Conservation (phyloP, 1,284 basidiomycete species). For the Melampsora larici-populina region DNA sequence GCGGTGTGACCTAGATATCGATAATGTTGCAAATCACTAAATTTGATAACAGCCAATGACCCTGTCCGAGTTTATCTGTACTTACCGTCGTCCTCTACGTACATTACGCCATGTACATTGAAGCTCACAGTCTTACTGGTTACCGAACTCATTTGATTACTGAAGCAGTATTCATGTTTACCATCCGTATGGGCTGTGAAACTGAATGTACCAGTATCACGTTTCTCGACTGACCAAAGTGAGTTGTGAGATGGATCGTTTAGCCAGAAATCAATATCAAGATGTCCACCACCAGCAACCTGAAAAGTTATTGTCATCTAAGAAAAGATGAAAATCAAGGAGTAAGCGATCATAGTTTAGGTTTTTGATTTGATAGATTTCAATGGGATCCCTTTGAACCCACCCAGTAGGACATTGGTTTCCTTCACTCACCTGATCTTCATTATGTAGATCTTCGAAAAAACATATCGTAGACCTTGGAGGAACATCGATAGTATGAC, state of each 20-base stretch:
- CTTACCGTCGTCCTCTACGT: slow-evolving; percentile 76
- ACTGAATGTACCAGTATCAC: slow-evolving; percentile 73
- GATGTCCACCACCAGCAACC: slow-evolving; percentile 72
- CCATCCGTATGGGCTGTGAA: slow-evolving; percentile 84
- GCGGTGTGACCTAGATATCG: slow-evolving; percentile 60
- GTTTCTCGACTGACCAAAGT: slow-evolving; percentile 35
- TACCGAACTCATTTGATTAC: slow-evolving; percentile 92
- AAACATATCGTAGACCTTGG: slow-evolving; percentile 11
- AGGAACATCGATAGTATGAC: slow-evolving; percentile 31
- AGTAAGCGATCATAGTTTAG: not conserved
- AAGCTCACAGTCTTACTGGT: slow-evolving; percentile 96
- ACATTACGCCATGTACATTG: slow-evolving; percentile 97
- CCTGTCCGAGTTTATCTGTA: slow-evolving; percentile 17
- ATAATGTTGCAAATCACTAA: slow-evolving; percentile 47
- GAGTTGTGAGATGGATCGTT: slow-evolving; percentile 43
- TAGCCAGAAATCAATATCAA: slow-evolving; percentile 96
- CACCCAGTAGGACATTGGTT: not conserved
- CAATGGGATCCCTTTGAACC: not conserved
- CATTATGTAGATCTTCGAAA: slow-evolving; percentile 38
- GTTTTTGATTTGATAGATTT: not conserved
- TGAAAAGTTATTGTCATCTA: slow-evolving; percentile 43
- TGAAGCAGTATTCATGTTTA: slow-evolving; percentile 93
- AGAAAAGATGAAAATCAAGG: not conserved
- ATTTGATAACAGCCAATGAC: slow-evolving; percentile 45
- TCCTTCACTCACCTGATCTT: slow-evolving; percentile 18